Evolutionary conservation across 1,284 basidiomycete species (phyloP).

Genomic region (Puccinia polysora): DNA sequence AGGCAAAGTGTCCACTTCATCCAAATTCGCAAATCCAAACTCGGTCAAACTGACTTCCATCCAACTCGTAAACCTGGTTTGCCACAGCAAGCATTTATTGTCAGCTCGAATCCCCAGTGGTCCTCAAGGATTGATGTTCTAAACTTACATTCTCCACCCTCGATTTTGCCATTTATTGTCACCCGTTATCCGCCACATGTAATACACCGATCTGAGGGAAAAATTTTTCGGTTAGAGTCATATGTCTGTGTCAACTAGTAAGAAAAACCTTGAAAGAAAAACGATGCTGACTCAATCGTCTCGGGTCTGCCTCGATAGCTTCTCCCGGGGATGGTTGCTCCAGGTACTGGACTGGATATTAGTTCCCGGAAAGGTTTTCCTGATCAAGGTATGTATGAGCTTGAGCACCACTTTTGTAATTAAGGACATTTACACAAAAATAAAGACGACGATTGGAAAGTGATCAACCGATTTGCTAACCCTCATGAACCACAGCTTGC

Average conservation of each 20-base stretch:
- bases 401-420: not conserved
- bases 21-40: slow-evolving; percentile 53
- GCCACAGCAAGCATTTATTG: not conserved
- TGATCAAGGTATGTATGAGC: not conserved
- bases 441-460: not conserved
- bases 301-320: slow-evolving; percentile 57
- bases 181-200: slow-evolving; percentile 59
- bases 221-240: not conserved
- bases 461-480: not conserved
- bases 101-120: not conserved
- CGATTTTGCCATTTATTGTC: slow-evolving; percentile 57
- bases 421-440: not conserved
- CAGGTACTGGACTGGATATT: slow-evolving; percentile 46
- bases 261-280: not conserved
- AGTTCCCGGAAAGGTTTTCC: slow-evolving; percentile 20
- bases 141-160: slow-evolving; percentile 59
- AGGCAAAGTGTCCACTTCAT: slow-evolving; percentile 54
- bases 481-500: slow-evolving; percentile 22
- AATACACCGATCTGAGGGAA: slow-evolving; percentile 53
- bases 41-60: slow-evolving; percentile 53
- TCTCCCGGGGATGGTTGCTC: slow-evolving; percentile 47
- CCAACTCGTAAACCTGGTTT: slow-evolving; percentile 55
- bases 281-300: slow-evolving; percentile 57
- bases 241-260: not conserved
- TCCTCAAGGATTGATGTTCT: not conserved